Percentiles rank a stretch among this genome's conserved stretches.
Evolutionary conservation across 2,329 filamentous ascomycete species (phyloP).

Genomic region (Epichloe scottii): DNA sequence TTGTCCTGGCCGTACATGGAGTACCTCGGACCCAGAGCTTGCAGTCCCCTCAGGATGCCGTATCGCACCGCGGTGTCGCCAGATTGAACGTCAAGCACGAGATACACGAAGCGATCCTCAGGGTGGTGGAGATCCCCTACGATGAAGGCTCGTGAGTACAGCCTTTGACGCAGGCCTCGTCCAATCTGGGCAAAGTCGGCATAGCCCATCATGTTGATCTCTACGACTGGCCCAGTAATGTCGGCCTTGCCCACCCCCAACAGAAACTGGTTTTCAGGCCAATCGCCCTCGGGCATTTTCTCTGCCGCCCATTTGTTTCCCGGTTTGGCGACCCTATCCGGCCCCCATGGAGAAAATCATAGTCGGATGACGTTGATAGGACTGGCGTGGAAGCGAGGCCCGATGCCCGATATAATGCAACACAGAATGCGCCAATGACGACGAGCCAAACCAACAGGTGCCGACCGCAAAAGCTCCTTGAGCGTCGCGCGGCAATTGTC

Average conservation of each 20-base stretch:
- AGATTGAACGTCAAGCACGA: slow-evolving; percentile 74
- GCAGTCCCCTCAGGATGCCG: slow-evolving; percentile 64
- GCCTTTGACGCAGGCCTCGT: slow-evolving; percentile 67
- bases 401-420: slow-evolving; percentile 9
- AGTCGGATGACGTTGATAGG: slow-evolving; percentile 7
- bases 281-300: slow-evolving; percentile 6
- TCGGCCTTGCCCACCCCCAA: slow-evolving; percentile 41
- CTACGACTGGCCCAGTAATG: slow-evolving; percentile 62
- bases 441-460: slow-evolving; percentile 7
- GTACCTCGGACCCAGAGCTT: slow-evolving; percentile 56
- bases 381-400: slow-evolving; percentile 8
- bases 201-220: slow-evolving; percentile 85
- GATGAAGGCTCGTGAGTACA: slow-evolving; percentile 82
- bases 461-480: slow-evolving; percentile 2
- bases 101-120: slow-evolving; percentile 65
- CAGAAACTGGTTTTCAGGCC: slow-evolving; percentile 24
- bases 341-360: slow-evolving; percentile 3
- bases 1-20: slow-evolving; percentile 60
- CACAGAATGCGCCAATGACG: slow-evolving; percentile 6
- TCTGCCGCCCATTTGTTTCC: slow-evolving; percentile 8
- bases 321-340: slow-evolving; percentile 1
- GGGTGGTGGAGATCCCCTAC: slow-evolving; percentile 54
- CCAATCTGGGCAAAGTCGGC: slow-evolving; percentile 70
- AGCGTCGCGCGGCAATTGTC: neutral
- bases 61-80: slow-evolving; percentile 80